Evolutionary conservation across 305 asterid species (phyloP).

Genomic region (Solanum hybrid): DNA sequence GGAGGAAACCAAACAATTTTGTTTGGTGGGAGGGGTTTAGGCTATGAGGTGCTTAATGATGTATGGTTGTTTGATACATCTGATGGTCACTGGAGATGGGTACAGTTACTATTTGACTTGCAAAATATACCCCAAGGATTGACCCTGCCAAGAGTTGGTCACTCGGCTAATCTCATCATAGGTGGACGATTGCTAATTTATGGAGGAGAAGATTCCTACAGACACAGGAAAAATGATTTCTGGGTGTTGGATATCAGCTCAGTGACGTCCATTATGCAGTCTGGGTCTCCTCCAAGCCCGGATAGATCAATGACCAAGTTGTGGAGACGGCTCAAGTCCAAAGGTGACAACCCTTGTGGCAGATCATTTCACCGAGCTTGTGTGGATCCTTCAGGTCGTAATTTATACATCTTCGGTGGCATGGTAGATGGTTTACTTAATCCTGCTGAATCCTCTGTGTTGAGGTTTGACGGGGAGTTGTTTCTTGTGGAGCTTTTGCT

Average conservation of each 20-base stretch:
- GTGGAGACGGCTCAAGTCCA: conserved; percentile 58
- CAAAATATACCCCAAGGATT: conserved; percentile 49
- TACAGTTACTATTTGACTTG: conserved; percentile 41
- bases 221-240: conserved; percentile 69
- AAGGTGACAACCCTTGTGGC: conserved; percentile 50
- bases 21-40: conserved; percentile 83
- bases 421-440: conserved; percentile 73
- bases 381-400: conserved; percentile 62
- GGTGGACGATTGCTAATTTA: conserved; percentile 70
- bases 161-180: conserved; percentile 68
- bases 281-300: conserved; percentile 8
- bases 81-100: conserved; percentile 51
- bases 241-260: conserved; percentile 72
- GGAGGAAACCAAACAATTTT: conserved; percentile 45
- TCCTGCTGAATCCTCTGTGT: conserved; percentile 50
- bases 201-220: conserved; percentile 81
- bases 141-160: conserved; percentile 81
- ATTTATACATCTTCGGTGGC: conserved; percentile 72
- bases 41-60: conserved; percentile 69
- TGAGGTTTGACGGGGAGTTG: conserved; percentile 67
- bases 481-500: conserved; percentile 58
- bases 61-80: conserved; percentile 65
- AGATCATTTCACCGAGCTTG: conserved; percentile 94
- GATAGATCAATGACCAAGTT: conserved; percentile 23
- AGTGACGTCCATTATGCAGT: conserved; percentile 17